These are phyloP conservation scores for Halenospora varia DNA, from an alignment of 495 filamentous ascomycete genomes.

Conservation along the genomic window DNA sequence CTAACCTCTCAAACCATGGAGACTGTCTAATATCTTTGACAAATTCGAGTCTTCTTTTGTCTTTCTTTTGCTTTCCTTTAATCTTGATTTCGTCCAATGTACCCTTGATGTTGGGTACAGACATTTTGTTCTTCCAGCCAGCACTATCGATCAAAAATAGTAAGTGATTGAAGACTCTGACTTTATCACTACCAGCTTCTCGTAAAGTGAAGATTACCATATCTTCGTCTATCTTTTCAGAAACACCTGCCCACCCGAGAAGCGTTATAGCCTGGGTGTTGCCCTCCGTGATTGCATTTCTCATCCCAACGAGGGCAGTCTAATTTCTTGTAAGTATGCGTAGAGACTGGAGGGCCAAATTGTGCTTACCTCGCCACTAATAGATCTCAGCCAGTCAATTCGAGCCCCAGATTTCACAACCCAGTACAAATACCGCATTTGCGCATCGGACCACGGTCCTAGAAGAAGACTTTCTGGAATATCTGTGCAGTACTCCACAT, in stretches of 20 bases:
- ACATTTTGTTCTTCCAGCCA: neutral
- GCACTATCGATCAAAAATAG: neutral
- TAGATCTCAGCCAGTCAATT: slow-evolving; percentile 18
- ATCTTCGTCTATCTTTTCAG: slow-evolving; percentile 8
- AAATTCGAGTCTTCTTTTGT: slow-evolving; percentile 14
- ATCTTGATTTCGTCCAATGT: slow-evolving; percentile 6
- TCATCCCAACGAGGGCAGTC: slow-evolving; percentile 17
- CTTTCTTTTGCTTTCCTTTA: slow-evolving; percentile 2
- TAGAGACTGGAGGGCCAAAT: neutral
- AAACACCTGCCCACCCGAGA: slow-evolving; percentile 10
- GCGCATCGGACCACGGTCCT: slow-evolving; percentile 22
- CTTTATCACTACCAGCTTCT: slow-evolving; percentile 18
- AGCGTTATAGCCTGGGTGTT: slow-evolving; percentile 15
- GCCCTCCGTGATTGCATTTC: slow-evolving; percentile 13
- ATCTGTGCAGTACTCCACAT: neutral
- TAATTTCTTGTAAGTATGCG: slow-evolving; percentile 2
- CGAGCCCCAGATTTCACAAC: slow-evolving; percentile 18
- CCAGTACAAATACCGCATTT: slow-evolving; percentile 17
- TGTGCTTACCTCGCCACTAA: slow-evolving; percentile 20
- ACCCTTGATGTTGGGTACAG: neutral
- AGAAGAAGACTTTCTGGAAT: slow-evolving; percentile 14
- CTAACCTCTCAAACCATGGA: neutral
- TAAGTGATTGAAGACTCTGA: slow-evolving; percentile 4
- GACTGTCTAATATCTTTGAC: neutral
- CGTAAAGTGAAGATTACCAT: slow-evolving; percentile 14